Percentiles rank a stretch among this genome's conserved stretches.
Conservation (phyloP, 768 basidiomycete species). For the Terana coerulea region DNA sequence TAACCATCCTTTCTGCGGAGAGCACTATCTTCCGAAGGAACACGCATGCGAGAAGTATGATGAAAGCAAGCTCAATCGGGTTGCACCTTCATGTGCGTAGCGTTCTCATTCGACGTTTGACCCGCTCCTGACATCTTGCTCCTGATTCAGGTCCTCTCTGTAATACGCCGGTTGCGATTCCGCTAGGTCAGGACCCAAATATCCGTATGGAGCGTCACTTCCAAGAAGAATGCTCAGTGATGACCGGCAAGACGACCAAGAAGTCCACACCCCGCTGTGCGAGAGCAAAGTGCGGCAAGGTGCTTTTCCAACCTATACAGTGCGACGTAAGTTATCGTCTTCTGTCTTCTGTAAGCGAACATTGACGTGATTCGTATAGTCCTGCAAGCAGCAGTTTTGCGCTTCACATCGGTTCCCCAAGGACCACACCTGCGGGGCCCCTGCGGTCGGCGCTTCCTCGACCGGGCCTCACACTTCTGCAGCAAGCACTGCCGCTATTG, state of each 20-base stretch:
- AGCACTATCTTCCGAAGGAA: conserved; percentile 68
- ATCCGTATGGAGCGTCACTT: conserved; percentile 78
- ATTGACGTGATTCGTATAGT: conserved; percentile 34
- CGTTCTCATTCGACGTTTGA: background rate
- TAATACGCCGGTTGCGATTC: conserved; percentile 68
- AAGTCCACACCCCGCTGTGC: conserved; percentile 57
- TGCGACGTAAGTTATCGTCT: conserved; percentile 56
- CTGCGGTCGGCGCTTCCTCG: conserved; percentile 15
- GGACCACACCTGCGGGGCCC: conserved; percentile 56
- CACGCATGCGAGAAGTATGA: conserved; percentile 73
- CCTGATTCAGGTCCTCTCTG: conserved; percentile 63
- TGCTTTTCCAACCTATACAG: conserved; percentile 66
- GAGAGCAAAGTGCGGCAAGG: conserved; percentile 62
- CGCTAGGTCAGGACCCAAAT: conserved; percentile 79
- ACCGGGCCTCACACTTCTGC: conserved; percentile 17
- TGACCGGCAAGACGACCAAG: conserved; percentile 54
- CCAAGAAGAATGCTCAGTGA: conserved; percentile 57
- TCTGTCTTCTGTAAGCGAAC: conserved; percentile 1
- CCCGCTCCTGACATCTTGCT: background rate
- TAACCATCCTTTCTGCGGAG: conserved; percentile 62
- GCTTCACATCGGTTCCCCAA: conserved; percentile 74
- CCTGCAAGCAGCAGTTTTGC: conserved; percentile 71
- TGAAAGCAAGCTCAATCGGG: conserved; percentile 62
- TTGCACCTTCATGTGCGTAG: conserved; percentile 72
- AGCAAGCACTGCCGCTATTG: conserved; percentile 30